Evolutionary conservation across 805 yeast genomes (phyloP).

Genomic region (Candida silvicultrix): DNA sequence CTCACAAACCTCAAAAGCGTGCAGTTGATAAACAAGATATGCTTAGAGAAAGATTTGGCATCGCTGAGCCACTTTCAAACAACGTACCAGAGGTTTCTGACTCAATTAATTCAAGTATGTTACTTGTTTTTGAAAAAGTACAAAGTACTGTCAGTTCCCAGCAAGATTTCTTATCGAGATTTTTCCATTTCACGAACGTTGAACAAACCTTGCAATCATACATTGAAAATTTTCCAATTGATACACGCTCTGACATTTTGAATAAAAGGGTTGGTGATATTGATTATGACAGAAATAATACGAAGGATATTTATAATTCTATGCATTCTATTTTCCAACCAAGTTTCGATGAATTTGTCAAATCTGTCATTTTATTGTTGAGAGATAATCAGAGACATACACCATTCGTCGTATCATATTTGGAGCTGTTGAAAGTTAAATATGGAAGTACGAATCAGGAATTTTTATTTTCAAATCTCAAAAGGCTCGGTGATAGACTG

Average conservation of each 20-base stretch:
- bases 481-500: slow-evolving; percentile 45
- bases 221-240: slow-evolving; percentile 23
- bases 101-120: slow-evolving; percentile 1
- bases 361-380: slow-evolving; percentile 27
- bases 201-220: slow-evolving; percentile 27
- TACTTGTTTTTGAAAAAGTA: slow-evolving; percentile 24
- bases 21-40: slow-evolving; percentile 8
- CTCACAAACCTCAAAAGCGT: slow-evolving; percentile 1
- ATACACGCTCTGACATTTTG: slow-evolving; percentile 25
- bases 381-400: slow-evolving; percentile 33
- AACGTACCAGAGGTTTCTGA: neutral
- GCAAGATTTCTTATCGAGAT: slow-evolving; percentile 32
- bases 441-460: slow-evolving; percentile 57
- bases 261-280: slow-evolving; percentile 28
- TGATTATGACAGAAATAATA: slow-evolving; percentile 40
- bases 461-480: slow-evolving; percentile 44
- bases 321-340: slow-evolving; percentile 41
- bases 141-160: slow-evolving; percentile 29
- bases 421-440: slow-evolving; percentile 33
- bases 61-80: slow-evolving; percentile 2
- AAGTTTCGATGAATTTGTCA: slow-evolving; percentile 22
- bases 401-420: slow-evolving; percentile 34
- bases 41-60: slow-evolving; percentile 16
- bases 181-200: slow-evolving; percentile 35
- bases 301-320: slow-evolving; percentile 38